phyloP scores from a whole-genome alignment of 169 alveolate species.

The Cryptosporidium andersoni region DNA sequence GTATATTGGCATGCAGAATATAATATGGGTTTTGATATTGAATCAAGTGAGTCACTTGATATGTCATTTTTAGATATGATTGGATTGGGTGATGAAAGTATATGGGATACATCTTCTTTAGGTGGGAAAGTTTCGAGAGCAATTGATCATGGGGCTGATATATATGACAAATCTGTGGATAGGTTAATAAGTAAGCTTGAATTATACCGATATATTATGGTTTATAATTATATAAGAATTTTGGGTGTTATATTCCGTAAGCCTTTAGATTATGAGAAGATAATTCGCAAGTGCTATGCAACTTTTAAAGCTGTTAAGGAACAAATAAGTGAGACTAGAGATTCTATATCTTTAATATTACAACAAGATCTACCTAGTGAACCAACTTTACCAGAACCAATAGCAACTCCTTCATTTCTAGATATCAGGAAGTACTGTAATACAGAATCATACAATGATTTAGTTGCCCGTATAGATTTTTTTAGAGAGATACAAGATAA shows the following conservation, averaged over 20 bases:
- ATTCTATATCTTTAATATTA: conserved; percentile 20
- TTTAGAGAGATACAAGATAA: conserved; percentile 43
- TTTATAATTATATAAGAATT: conserved; percentile 14
- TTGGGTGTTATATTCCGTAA: conserved; percentile 33
- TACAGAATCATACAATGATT: neutral
- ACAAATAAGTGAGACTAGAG: conserved; percentile 9
- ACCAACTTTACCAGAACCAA: conserved; percentile 16
- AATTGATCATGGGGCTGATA: conserved; percentile 4
- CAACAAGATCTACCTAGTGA: conserved; percentile 25
- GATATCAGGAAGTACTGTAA: conserved; percentile 28
- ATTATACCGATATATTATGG: conserved; percentile 37
- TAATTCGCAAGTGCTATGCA: conserved; percentile 11
- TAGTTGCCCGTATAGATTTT: conserved; percentile 9
- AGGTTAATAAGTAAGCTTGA: conserved; percentile 20
- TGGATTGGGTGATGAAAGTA: conserved; percentile 37
- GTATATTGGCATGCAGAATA: conserved; percentile 46
- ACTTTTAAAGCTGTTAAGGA: conserved; percentile 23
- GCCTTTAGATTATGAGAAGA: conserved; percentile 27
- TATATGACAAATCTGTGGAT: neutral
- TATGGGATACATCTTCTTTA: conserved; percentile 19
- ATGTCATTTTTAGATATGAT: conserved; percentile 54
- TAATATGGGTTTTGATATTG: conserved; percentile 47
- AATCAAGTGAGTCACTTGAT: conserved; percentile 8
- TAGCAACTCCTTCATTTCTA: conserved; percentile 31
- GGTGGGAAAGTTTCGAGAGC: conserved; percentile 39